Base-by-base conservation (phyloP, 164 flowering plant genomes). In the Houttuynia cordata region DNA sequence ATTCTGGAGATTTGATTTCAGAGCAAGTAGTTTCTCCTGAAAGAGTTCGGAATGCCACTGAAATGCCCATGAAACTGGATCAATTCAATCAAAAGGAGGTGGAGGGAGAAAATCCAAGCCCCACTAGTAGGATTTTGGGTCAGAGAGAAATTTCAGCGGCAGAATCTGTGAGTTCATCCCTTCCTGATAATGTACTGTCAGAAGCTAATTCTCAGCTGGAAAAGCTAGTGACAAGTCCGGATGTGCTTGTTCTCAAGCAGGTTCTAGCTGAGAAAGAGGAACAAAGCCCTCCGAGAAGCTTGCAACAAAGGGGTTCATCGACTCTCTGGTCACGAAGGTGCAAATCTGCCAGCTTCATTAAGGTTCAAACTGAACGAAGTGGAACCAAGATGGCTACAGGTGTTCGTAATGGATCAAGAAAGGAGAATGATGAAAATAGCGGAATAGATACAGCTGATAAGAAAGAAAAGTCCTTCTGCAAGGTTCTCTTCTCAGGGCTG, bases 271-370 rank as follows among this genome's bases (percentile, higher is more conserved):
- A 68, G 10, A 41, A 40, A 58, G 80, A 70, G 24, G 59, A 64
- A 37, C 30, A 25, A 20, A 71, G 70, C 61, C 67, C 80, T 8
- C 68, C 58, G 3, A 8, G 12, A 39, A 49, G 51, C 30, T 59
- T 73, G 62, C 73, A 61, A 51, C 24, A 53, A 12, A 53, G 1
- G 17, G 62, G 18, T 58, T 23, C 42, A 18, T 22, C 66, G 6
- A 77, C 67, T 67, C 68, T 83, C 67, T 83, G 87, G 83, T 80
- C 82, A 1, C 77, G 87, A 67, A 81, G 85, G 73, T 80, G 87
- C 53, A 83, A 83, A 67, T 70, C 74, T 54, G 65, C 64, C 18
- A 64, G 79, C 68, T 76, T 64, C 62, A 70, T 74, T 68, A 68
- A 66, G 66, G 49, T 83, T 70, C 76, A 68, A 66, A 82, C 77